Conservation (phyloP, 352 stramenopile species). For the Achlya hypogyna region DNA sequence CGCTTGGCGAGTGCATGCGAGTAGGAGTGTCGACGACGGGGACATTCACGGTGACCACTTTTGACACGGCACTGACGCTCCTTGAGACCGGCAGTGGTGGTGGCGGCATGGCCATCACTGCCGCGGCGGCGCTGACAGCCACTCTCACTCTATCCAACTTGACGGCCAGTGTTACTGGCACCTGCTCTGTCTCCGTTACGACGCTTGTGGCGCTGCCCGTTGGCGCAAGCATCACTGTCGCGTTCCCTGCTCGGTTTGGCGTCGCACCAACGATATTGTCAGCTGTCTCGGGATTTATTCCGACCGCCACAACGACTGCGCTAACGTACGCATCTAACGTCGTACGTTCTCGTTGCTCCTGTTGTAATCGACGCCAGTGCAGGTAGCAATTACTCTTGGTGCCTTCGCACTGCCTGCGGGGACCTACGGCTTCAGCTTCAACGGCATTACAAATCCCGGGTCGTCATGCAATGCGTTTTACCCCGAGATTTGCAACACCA, state of each 20-base stretch:
- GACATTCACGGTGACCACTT: slow-evolving; percentile 35
- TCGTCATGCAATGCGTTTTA: slow-evolving; percentile 46
- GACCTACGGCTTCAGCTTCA: slow-evolving; percentile 32
- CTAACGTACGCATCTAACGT: slow-evolving; percentile 18
- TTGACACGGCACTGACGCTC: slow-evolving; percentile 21
- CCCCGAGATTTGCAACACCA: slow-evolving; percentile 37
- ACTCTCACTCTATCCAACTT: slow-evolving; percentile 25
- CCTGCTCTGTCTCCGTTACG: slow-evolving; percentile 36
- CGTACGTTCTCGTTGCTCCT: background rate
- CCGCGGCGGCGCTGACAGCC: slow-evolving; percentile 24
- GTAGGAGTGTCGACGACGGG: slow-evolving; percentile 36
- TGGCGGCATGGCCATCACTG: slow-evolving; percentile 26
- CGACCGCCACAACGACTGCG: slow-evolving; percentile 26
- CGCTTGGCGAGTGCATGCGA: slow-evolving; percentile 18
- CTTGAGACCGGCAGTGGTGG: slow-evolving; percentile 33
- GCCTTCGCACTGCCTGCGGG: slow-evolving; percentile 28
- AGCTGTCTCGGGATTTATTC: slow-evolving; percentile 28
- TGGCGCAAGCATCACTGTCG: slow-evolving; percentile 31
- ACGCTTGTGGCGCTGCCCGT: slow-evolving; percentile 29
- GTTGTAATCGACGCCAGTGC: slow-evolving; percentile 16
- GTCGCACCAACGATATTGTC: slow-evolving; percentile 25
- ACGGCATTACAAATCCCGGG: slow-evolving; percentile 45
- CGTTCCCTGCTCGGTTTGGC: slow-evolving; percentile 36
- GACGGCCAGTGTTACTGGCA: slow-evolving; percentile 26
- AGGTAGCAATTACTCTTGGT: slow-evolving; percentile 26